A percentile compares a stretch with the other conserved stretches of the same genome.
Evolutionary conservation across 768 basidiomycete genomes (phyloP).

Genomic region (Trametes coccinea): DNA sequence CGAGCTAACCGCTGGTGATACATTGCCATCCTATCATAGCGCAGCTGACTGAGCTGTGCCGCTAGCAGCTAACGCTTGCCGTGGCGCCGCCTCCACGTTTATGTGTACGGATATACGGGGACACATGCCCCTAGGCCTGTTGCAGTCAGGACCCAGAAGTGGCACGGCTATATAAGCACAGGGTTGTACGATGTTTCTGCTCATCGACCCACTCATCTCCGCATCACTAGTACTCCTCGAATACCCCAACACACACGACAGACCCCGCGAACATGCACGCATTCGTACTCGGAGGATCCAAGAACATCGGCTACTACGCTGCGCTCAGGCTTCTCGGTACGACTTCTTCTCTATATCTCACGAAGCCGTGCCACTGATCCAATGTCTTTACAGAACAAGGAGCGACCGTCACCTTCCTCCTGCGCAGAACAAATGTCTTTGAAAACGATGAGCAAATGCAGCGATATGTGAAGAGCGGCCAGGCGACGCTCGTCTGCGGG

Average conservation of each 20-base stretch:
- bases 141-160: too few species aligned
- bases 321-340: constrained; percentile 34
- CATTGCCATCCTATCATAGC: too few species aligned
- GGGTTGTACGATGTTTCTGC: too few species aligned
- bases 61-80: too few species aligned
- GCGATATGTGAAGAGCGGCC: constrained; percentile 47
- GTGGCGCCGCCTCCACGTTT: too few species aligned
- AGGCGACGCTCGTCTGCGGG: constrained; percentile 57
- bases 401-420: constrained; percentile 61
- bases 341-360: constrained; percentile 2
- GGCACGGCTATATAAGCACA: too few species aligned
- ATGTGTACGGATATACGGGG: too few species aligned
- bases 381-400: constrained; percentile 46
- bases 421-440: constrained; percentile 54
- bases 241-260: neutral
- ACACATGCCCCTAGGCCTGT: too few species aligned
- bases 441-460: constrained; percentile 57
- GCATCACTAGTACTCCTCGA: neutral
- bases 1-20: too few species aligned
- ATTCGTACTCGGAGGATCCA: constrained; percentile 39
- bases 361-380: neutral
- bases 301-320: constrained; percentile 41
- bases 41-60: too few species aligned
- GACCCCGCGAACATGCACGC: constrained; percentile 29
- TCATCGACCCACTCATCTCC: neutral